Evolutionary conservation across 2,329 filamentous ascomycete genomes (phyloP).

Genomic region (Mycosphaerella arachidis): DNA sequence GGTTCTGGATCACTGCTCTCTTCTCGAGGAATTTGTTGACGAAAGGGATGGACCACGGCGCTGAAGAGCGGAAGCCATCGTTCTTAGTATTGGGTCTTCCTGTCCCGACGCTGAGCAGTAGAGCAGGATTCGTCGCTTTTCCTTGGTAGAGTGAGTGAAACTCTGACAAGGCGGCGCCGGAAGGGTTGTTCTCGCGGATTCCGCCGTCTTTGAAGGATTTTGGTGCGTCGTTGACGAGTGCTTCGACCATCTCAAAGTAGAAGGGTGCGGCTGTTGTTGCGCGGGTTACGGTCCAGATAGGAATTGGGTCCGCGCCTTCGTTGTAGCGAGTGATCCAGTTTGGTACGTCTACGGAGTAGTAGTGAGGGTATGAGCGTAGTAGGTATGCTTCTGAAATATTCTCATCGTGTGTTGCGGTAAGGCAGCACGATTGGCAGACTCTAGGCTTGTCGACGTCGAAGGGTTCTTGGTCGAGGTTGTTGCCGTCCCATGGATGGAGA

Average conservation of each 20-base stretch:
- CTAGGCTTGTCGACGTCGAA: constrained; percentile 32
- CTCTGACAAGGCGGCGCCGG: constrained; percentile 45
- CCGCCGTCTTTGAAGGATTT: constrained; percentile 48
- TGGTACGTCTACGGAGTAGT: constrained; percentile 37
- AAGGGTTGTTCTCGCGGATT: constrained; percentile 49
- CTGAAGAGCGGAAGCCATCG: constrained; percentile 44
- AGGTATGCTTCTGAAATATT: constrained; percentile 47
- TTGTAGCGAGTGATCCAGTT: constrained; percentile 46
- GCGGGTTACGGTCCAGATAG: constrained; percentile 50
- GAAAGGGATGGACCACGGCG: constrained; percentile 40
- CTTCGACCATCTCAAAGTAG: constrained; percentile 48
- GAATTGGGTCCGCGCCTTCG: constrained; percentile 41
- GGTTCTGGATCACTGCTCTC: constrained; percentile 46
- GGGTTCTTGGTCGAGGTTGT: constrained; percentile 14
- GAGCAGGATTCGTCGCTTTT: constrained; percentile 37
- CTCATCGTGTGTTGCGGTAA: constrained; percentile 47
- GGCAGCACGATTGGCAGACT: constrained; percentile 41
- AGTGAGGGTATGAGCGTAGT: constrained; percentile 46
- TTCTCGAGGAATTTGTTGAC: constrained; percentile 46
- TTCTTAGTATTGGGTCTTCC: constrained; percentile 41
- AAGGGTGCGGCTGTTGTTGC: constrained; percentile 52
- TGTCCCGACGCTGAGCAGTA: constrained; percentile 46
- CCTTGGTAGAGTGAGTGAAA: constrained; percentile 45
- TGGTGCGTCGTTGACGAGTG: constrained; percentile 39
- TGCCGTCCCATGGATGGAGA: constrained; percentile 41